These are phyloP conservation scores for Kwoniella bestiolae DNA, from an alignment of 768 basidiomycete species.

Conservation along the genomic window DNA sequence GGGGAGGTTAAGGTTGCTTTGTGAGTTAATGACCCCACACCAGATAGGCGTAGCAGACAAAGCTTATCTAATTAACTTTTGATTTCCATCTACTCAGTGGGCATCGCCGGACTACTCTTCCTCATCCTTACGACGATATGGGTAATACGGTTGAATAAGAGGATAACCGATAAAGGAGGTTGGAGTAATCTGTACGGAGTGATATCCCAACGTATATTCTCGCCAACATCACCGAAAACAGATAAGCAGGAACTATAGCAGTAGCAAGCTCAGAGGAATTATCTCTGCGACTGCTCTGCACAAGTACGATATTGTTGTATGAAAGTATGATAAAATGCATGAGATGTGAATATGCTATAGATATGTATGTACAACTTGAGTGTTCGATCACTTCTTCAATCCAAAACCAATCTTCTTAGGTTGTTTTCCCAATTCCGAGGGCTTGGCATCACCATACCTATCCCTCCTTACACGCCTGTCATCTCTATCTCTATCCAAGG, in stretches of 20 bases:
- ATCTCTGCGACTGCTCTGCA: too few relatives aligned
- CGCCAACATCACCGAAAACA: not conserved
- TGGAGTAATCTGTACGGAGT: not conserved
- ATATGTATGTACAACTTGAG: not conserved
- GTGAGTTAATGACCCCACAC: too few relatives aligned
- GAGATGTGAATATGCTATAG: not conserved
- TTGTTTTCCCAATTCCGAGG: too few relatives aligned
- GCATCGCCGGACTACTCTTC: constrained; percentile 17
- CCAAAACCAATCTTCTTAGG: not conserved
- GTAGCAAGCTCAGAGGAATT: too few relatives aligned
- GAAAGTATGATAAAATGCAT: not conserved
- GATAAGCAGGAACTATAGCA: not conserved
- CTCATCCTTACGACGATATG: constrained; percentile 14
- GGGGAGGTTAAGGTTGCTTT: constrained; percentile 9
- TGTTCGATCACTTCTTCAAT: not conserved
- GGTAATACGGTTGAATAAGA: constrained; percentile 13
- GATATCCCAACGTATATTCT: not conserved
- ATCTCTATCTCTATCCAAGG: too few relatives aligned
- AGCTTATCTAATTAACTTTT: too few relatives aligned
- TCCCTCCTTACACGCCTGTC: not conserved
- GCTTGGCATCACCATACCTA: not conserved
- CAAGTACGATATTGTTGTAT: too few relatives aligned
- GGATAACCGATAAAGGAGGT: constrained; percentile 14
- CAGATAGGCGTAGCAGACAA: too few relatives aligned
- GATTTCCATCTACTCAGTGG: too few relatives aligned